phyloP scores from a whole-genome alignment of 1,139 yeast genomes.

The Lodderomyces orthopsilosis region DNA sequence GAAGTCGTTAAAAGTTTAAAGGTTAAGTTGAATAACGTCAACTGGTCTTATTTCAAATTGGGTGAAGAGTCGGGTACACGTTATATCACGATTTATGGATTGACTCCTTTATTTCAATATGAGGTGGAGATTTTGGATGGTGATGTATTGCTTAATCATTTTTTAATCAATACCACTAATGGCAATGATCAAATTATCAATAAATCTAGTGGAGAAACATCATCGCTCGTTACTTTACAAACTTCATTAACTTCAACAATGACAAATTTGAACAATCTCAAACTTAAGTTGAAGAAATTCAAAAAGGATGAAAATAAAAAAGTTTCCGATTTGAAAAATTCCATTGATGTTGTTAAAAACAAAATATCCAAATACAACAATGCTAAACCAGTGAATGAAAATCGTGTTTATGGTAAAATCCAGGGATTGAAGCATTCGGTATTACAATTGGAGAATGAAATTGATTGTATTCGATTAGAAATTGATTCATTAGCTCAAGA shows the following conservation, averaged over 20 bases:
- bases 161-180: slow-evolving; percentile 30
- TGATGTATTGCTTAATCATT: slow-evolving; percentile 23
- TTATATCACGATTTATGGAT: slow-evolving; percentile 55
- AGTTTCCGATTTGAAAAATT: slow-evolving; percentile 50
- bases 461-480: slow-evolving; percentile 23
- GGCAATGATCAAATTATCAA: slow-evolving; percentile 28
- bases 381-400: slow-evolving; percentile 25
- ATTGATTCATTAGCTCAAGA: slow-evolving; percentile 19
- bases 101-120: slow-evolving; percentile 66
- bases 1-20: slow-evolving; percentile 27
- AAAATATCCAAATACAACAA: slow-evolving; percentile 40
- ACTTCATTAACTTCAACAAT: slow-evolving; percentile 62
- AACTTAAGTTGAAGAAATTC: slow-evolving; percentile 51
- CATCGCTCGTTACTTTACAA: slow-evolving; percentile 60
- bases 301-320: slow-evolving; percentile 63
- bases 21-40: slow-evolving; percentile 56
- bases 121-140: slow-evolving; percentile 54
- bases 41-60: slow-evolving; percentile 53
- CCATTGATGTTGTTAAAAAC: slow-evolving; percentile 53
- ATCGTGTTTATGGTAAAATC: slow-evolving; percentile 36
- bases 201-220: slow-evolving; percentile 35
- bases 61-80: slow-evolving; percentile 33
- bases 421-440: slow-evolving; percentile 44
- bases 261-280: slow-evolving; percentile 50
- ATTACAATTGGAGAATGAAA: slow-evolving; percentile 40